Conservation (phyloP, 768 basidiomycete genomes). For the Leccinum ochraceum region DNA sequence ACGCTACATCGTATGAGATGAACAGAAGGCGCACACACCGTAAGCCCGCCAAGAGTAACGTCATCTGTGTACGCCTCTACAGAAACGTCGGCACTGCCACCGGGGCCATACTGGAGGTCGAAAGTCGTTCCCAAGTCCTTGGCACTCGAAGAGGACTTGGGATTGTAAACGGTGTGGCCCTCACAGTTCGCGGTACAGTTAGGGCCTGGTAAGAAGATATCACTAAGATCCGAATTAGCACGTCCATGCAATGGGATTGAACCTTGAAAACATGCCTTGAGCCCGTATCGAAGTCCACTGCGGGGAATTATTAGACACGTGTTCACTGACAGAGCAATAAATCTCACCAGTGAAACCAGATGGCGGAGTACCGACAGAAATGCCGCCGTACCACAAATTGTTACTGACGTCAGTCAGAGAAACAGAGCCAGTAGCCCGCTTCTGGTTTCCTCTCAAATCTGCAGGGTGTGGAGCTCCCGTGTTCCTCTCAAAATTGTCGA, state of each 20-base stretch:
- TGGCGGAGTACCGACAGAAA: constrained; percentile 9
- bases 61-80: constrained; percentile 15
- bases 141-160: constrained; percentile 16
- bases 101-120: background rate
- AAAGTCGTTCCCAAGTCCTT: constrained; percentile 4
- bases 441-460: background rate
- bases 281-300: background rate
- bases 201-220: constrained; percentile 30
- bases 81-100: background rate
- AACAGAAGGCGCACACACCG: constrained; percentile 3
- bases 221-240: constrained; percentile 11
- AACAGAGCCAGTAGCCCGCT: background rate
- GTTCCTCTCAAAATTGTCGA: constrained; percentile 4
- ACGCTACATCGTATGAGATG: background rate
- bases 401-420: background rate
- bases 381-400: constrained; percentile 12
- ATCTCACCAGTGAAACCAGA: background rate
- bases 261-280: constrained; percentile 12
- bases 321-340: background rate
- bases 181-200: constrained; percentile 27
- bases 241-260: background rate
- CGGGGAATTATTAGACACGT: background rate
- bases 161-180: constrained; percentile 34
- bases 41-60: constrained; percentile 12
- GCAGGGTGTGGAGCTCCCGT: constrained; percentile 3